Conservation (phyloP, 169 alveolate species). For the Cryptosporidium viatorum region DNA sequence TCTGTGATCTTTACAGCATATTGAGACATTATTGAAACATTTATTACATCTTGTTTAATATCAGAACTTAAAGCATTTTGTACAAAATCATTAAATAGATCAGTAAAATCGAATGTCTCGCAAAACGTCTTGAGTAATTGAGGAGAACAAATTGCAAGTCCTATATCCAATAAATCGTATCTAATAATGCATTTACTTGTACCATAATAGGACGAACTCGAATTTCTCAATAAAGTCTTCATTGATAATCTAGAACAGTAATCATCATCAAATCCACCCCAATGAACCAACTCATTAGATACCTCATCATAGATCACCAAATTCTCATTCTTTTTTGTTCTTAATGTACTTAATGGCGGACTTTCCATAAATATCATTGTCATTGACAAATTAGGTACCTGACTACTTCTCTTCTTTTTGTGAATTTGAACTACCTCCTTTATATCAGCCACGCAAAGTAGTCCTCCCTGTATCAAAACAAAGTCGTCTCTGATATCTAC, state of each 20-base stretch:
- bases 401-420: constrained; percentile 17
- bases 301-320: constrained; percentile 39
- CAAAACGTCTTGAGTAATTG: constrained; percentile 48
- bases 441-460: constrained; percentile 59
- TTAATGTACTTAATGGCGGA: constrained; percentile 62
- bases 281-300: constrained; percentile 31
- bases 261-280: constrained; percentile 34
- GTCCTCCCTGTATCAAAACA: constrained; percentile 29
- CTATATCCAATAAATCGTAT: constrained; percentile 60
- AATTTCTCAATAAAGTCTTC: constrained; percentile 33
- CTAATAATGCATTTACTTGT: constrained; percentile 21
- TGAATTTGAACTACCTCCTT: constrained; percentile 32
- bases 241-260: background rate
- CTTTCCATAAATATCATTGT: constrained; percentile 56
- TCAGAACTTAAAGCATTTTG: constrained; percentile 42
- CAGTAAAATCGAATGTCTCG: constrained; percentile 58
- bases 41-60: constrained; percentile 53
- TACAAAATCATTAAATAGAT: constrained; percentile 31
- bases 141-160: constrained; percentile 62
- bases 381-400: constrained; percentile 41
- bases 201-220: constrained; percentile 1
- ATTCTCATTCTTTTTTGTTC: constrained; percentile 18
- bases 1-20: constrained; percentile 44
- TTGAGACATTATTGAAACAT: constrained; percentile 22
- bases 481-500: constrained; percentile 69